phyloP scores from a whole-genome alignment of 768 basidiomycete genomes.

The Hortiboletus flavorubellus region DNA sequence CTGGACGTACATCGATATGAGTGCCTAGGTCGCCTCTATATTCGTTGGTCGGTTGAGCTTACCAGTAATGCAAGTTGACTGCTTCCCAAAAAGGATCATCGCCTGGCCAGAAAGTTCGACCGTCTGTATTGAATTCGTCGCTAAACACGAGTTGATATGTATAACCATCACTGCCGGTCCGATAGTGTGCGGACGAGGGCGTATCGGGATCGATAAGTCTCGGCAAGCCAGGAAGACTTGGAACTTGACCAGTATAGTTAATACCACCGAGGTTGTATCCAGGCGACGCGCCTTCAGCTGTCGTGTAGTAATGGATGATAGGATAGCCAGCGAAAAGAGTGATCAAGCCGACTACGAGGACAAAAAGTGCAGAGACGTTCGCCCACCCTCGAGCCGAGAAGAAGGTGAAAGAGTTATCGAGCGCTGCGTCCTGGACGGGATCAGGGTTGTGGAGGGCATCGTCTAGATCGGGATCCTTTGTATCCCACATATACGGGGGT shows the following conservation, averaged over 20 bases:
- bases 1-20: conserved; percentile 22
- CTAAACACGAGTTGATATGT: conserved; percentile 83
- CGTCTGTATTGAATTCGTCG: conserved; percentile 78
- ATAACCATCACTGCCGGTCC: conserved; percentile 72
- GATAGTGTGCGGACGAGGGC: conserved; percentile 50
- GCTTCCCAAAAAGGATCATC: conserved; percentile 90
- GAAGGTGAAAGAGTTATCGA: conserved; percentile 59
- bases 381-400: conserved; percentile 83
- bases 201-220: conserved; percentile 76
- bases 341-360: conserved; percentile 66
- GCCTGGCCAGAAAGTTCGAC: conserved; percentile 70
- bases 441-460: conserved; percentile 90
- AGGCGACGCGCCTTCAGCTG: conserved; percentile 23
- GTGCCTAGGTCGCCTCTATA: background rate
- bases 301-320: conserved; percentile 57
- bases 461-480: conserved; percentile 80
- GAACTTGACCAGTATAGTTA: conserved; percentile 86
- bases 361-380: conserved; percentile 70
- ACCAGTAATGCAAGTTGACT: conserved; percentile 82
- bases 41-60: conserved; percentile 4
- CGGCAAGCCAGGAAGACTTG: conserved; percentile 64
- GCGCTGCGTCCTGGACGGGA: conserved; percentile 60
- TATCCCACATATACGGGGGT: conserved; percentile 73
- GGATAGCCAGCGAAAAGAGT: conserved; percentile 88
- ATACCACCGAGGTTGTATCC: conserved; percentile 85